These are phyloP conservation scores for Sphaerulina musiva DNA, from an alignment of 2,329 filamentous ascomycete genomes.

Conservation along the genomic window DNA sequence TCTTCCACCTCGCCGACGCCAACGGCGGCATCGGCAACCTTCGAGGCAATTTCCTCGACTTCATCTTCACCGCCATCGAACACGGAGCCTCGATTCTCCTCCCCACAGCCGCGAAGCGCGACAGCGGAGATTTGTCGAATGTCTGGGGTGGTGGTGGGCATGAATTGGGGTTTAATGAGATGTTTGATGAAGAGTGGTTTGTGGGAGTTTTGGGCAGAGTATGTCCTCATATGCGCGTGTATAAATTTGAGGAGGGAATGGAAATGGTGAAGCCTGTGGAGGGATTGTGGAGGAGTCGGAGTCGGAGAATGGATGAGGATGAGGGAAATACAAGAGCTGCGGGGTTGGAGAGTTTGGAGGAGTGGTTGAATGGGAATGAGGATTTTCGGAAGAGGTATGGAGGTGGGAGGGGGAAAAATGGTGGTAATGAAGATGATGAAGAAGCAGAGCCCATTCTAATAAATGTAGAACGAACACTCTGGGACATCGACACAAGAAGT, in stretches of 20 bases:
- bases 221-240: slow-evolving; percentile 28
- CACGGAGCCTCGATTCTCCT: slow-evolving; percentile 39
- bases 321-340: slow-evolving; percentile 14
- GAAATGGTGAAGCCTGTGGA: slow-evolving; percentile 16
- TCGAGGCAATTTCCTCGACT: slow-evolving; percentile 13
- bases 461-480: slow-evolving; percentile 28
- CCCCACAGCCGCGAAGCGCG: slow-evolving; percentile 17
- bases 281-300: slow-evolving; percentile 21
- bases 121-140: slow-evolving; percentile 16
- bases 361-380: slow-evolving; percentile 21
- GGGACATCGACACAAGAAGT: slow-evolving; percentile 30
- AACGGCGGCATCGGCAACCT: slow-evolving; percentile 39
- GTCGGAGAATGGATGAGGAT: slow-evolving; percentile 24
- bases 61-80: slow-evolving; percentile 14
- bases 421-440: background rate
- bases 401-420: background rate
- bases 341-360: slow-evolving; percentile 19
- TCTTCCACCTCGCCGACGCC: slow-evolving; percentile 42
- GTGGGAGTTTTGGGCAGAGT: slow-evolving; percentile 17
- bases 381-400: slow-evolving; percentile 1
- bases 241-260: slow-evolving; percentile 16
- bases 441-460: slow-evolving; percentile 19
- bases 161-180: slow-evolving; percentile 15
- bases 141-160: slow-evolving; percentile 19
- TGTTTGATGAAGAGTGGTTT: slow-evolving; percentile 31